These are phyloP conservation scores for Clonostachys byssicola DNA, from an alignment of 2,329 filamentous ascomycete species.

Conservation along the genomic window DNA sequence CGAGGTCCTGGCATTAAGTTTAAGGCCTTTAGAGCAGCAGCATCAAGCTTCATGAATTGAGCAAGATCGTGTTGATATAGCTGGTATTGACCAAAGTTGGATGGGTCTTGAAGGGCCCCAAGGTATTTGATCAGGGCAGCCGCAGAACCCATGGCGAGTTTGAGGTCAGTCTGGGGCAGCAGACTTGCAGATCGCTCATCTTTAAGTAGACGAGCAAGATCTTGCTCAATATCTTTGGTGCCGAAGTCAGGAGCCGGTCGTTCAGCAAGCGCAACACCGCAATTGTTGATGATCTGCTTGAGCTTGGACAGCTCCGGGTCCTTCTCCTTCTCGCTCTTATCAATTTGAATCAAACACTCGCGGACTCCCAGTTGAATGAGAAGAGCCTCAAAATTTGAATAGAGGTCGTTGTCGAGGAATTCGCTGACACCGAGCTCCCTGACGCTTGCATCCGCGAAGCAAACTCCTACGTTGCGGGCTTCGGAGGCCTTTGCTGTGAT, in stretches of 20 bases:
- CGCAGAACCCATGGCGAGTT: slow-evolving; percentile 93
- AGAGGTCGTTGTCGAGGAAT: slow-evolving; percentile 97
- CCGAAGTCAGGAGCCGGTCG: slow-evolving; percentile 74
- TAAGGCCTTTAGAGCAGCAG: slow-evolving; percentile 86
- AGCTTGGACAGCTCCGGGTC: slow-evolving; percentile 87
- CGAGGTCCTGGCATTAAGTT: slow-evolving; percentile 96
- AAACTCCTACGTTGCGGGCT: slow-evolving; percentile 84
- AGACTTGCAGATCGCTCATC: slow-evolving; percentile 75
- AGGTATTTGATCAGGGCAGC: slow-evolving; percentile 94
- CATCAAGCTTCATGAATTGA: slow-evolving; percentile 98
- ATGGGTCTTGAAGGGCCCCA: slow-evolving; percentile 81
- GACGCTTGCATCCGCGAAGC: slow-evolving; percentile 96
- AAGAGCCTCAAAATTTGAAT: slow-evolving; percentile 95
- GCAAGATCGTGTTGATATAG: slow-evolving; percentile 95
- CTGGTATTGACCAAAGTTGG: slow-evolving; percentile 96
- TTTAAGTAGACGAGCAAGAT: slow-evolving; percentile 80
- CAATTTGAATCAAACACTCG: slow-evolving; percentile 83
- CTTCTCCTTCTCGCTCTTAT: slow-evolving; percentile 76
- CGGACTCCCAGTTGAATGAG: slow-evolving; percentile 95
- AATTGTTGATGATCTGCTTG: slow-evolving; percentile 84
- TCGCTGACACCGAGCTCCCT: slow-evolving; percentile 94
- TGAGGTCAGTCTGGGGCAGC: slow-evolving; percentile 86
- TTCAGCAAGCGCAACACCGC: slow-evolving; percentile 85
- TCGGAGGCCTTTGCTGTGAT: slow-evolving; percentile 84
- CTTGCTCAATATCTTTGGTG: slow-evolving; percentile 91